Conservation (phyloP, 768 basidiomycete genomes). For the Boletus huronensis region DNA sequence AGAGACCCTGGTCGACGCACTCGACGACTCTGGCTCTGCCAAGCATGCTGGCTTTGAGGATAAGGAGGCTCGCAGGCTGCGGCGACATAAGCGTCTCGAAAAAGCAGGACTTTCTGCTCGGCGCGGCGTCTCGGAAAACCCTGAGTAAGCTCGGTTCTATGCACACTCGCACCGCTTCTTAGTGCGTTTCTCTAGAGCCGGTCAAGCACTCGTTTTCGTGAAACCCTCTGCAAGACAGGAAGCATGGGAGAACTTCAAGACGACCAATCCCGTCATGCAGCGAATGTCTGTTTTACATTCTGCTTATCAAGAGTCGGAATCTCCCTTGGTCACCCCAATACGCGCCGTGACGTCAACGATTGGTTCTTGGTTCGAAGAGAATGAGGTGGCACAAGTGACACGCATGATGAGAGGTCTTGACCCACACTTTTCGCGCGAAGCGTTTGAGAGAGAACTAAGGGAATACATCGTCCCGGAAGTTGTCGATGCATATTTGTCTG, state of each 20-base stretch:
- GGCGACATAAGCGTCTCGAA: conserved; percentile 74
- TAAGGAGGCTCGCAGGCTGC: conserved; percentile 80
- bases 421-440: conserved; percentile 80
- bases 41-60: conserved; percentile 97
- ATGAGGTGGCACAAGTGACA: conserved; percentile 94
- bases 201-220: conserved; percentile 79
- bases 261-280: conserved; percentile 73
- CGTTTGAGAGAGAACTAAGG: conserved; percentile 83
- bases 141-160: conserved; percentile 58
- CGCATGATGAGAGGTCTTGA: conserved; percentile 85
- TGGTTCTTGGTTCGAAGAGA: conserved; percentile 93
- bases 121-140: conserved; percentile 62
- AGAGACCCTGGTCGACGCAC: conserved; percentile 85
- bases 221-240: conserved; percentile 77
- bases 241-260: conserved; percentile 76
- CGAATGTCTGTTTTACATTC: conserved; percentile 56
- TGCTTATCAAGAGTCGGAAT: conserved; percentile 89
- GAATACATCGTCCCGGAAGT: conserved; percentile 99
- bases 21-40: conserved; percentile 90
- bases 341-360: conserved; percentile 82
- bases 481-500: conserved; percentile 91
- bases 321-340: conserved; percentile 76
- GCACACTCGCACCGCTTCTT: not conserved
- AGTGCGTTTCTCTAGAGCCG: conserved; percentile 58
- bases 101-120: conserved; percentile 71